Conservation (phyloP, 352 stramenopile genomes). For the Globisporangium nagaii region DNA sequence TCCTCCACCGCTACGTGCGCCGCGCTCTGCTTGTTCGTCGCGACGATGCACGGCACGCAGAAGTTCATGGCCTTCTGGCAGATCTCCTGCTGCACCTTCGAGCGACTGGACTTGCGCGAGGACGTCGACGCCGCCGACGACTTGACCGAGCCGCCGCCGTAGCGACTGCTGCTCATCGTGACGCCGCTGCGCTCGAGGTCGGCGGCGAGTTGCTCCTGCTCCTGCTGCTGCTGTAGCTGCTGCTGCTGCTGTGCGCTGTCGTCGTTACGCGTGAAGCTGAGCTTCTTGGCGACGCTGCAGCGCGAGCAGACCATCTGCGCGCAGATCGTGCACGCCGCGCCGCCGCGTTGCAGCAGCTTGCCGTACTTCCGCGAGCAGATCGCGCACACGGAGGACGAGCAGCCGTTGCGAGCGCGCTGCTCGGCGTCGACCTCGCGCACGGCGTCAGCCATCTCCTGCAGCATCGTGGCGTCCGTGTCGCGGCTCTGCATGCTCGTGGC, state of each 20-base stretch:
- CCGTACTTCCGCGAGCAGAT: slow-evolving; percentile 11
- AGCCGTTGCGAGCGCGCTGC: background rate
- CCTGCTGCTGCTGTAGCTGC: slow-evolving; percentile 27
- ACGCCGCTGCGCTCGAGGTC: slow-evolving; percentile 12
- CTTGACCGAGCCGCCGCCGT: background rate
- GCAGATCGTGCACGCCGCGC: slow-evolving; percentile 29
- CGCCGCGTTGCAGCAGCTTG: slow-evolving; percentile 19
- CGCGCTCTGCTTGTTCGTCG: slow-evolving; percentile 31
- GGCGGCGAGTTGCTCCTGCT: slow-evolving; percentile 22
- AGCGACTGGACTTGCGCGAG: background rate
- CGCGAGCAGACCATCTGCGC: slow-evolving; percentile 29
- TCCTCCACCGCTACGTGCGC: slow-evolving; percentile 38
- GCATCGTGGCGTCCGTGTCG: slow-evolving; percentile 8
- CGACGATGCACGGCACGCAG: slow-evolving; percentile 39
- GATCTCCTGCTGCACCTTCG: slow-evolving; percentile 19
- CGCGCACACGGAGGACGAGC: slow-evolving; percentile 1
- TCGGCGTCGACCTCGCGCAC: slow-evolving; percentile 15
- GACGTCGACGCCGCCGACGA: slow-evolving; percentile 1
- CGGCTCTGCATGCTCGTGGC: slow-evolving; percentile 9
- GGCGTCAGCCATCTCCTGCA: slow-evolving; percentile 17
- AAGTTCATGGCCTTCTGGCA: slow-evolving; percentile 43
- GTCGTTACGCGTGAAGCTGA: slow-evolving; percentile 31
- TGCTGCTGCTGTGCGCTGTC: slow-evolving; percentile 1
- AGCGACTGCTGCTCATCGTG: background rate
- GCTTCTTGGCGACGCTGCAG: slow-evolving; percentile 41